These are phyloP conservation scores for Pseudomonodictys pantanalensis DNA, from an alignment of 495 filamentous ascomycete genomes.

Conservation along the genomic window DNA sequence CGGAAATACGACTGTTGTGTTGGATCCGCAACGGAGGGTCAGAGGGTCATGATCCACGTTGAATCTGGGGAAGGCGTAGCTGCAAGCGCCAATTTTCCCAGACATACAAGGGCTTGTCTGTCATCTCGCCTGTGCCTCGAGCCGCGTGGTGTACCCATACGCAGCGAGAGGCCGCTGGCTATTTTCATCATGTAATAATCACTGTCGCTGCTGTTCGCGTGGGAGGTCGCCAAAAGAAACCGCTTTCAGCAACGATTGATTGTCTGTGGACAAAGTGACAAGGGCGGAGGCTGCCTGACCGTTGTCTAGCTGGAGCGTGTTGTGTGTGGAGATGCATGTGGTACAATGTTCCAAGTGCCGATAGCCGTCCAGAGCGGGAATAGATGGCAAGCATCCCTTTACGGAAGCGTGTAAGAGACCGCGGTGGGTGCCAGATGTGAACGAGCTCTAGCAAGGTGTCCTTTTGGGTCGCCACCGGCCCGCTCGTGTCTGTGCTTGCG, in stretches of 20 bases:
- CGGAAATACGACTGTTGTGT: too few species aligned
- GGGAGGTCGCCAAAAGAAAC: neutral
- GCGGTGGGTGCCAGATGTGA: too few species aligned
- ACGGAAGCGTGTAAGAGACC: neutral
- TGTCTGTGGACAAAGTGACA: too few species aligned
- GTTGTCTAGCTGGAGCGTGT: neutral
- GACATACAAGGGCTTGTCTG: neutral
- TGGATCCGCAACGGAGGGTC: too few species aligned
- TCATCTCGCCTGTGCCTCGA: neutral
- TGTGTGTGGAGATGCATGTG: neutral
- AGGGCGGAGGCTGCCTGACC: too few species aligned
- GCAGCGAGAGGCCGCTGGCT: neutral
- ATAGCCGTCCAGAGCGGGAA: neutral
- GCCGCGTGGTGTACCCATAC: neutral
- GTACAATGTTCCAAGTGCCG: neutral
- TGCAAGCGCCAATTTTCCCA: neutral
- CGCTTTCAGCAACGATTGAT: neutral
- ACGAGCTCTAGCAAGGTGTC: neutral
- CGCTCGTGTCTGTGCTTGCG: too few species aligned
- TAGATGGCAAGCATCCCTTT: neutral
- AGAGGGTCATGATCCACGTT: too few species aligned
- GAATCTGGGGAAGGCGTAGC: too few species aligned
- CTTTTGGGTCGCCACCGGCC: constrained; percentile 1
- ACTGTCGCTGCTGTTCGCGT: neutral
- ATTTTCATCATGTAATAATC: neutral